A percentile compares a stretch with the other conserved stretches of the same genome.
Conservation (phyloP, 352 stramenopile genomes). For the Globisporangium apiculatum region DNA sequence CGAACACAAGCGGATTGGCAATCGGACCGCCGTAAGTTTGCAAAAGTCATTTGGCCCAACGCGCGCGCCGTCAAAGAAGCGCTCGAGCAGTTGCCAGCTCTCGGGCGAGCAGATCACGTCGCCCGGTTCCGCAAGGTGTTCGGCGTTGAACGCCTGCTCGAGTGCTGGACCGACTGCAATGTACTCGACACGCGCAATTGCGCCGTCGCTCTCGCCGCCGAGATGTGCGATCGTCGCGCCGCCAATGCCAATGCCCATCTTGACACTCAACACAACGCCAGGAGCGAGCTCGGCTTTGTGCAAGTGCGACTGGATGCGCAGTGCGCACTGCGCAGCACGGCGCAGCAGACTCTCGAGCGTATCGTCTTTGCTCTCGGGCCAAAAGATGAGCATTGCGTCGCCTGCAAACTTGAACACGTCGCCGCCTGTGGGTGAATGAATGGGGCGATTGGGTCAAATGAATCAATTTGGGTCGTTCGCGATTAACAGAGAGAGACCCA, state of each 20-base stretch:
- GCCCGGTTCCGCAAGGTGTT: slow-evolving; percentile 83
- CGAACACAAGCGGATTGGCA: slow-evolving; percentile 58
- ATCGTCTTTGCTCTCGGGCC: slow-evolving; percentile 88
- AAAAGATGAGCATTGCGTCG: slow-evolving; percentile 95
- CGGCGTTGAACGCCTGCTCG: slow-evolving; percentile 85
- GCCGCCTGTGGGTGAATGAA: slow-evolving; percentile 19
- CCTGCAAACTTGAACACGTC: slow-evolving; percentile 95
- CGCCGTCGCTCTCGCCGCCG: slow-evolving; percentile 80
- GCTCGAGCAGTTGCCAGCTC: slow-evolving; percentile 64
- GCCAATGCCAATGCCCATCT: slow-evolving; percentile 90
- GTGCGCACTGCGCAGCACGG: slow-evolving; percentile 83
- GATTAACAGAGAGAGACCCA: not conserved
- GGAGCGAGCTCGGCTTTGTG: slow-evolving; percentile 79
- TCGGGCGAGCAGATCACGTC: slow-evolving; percentile 87
- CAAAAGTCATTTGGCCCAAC: slow-evolving; percentile 35
- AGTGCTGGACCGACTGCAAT: slow-evolving; percentile 87
- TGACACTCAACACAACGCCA: slow-evolving; percentile 90
- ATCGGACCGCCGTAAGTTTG: slow-evolving; percentile 32
- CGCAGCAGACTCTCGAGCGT: slow-evolving; percentile 76
- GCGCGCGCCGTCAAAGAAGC: slow-evolving; percentile 52
- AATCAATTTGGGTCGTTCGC: too few species aligned
- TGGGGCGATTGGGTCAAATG: too few species aligned
- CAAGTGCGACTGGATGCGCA: slow-evolving; percentile 87
- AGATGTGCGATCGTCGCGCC: slow-evolving; percentile 85
- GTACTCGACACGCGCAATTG: slow-evolving; percentile 86